phyloP scores from a whole-genome alignment of 108 stramenopile genomes.

The Cyclotella sp. region DNA sequence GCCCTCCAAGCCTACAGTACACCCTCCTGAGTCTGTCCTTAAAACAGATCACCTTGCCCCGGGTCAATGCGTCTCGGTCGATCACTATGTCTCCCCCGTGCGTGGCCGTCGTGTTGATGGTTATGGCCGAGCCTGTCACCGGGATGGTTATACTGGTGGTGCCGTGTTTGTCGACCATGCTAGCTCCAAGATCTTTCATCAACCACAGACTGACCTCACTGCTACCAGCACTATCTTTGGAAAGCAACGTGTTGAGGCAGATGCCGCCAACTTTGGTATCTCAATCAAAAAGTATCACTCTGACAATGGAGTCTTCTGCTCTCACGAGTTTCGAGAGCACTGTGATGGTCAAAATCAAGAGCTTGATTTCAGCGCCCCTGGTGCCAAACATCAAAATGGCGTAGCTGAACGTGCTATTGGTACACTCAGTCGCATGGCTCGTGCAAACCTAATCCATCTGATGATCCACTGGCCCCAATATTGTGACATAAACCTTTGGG shows the following conservation, averaged over 20 bases:
- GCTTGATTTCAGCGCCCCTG: slow-evolving; percentile 38
- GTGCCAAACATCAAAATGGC: slow-evolving; percentile 67
- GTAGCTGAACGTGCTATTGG: slow-evolving; percentile 54
- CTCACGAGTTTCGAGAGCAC: slow-evolving; percentile 14
- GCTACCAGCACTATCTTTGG: slow-evolving; percentile 26
- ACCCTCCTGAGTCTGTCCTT: too few species aligned
- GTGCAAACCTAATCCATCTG: slow-evolving; percentile 50
- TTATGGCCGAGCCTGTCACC: too few species aligned
- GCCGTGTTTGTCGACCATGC: too few species aligned
- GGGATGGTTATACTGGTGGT: too few species aligned
- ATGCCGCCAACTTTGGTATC: slow-evolving; percentile 22
- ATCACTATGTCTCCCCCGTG: too few species aligned
- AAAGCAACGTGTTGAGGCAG: slow-evolving; percentile 16
- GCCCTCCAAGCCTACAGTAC: not conserved
- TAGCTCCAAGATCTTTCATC: too few species aligned
- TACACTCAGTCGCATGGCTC: slow-evolving; percentile 37
- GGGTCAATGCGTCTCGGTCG: too few species aligned
- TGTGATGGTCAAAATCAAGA: slow-evolving; percentile 24
- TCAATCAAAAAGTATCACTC: slow-evolving; percentile 37
- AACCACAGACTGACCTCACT: too few species aligned
- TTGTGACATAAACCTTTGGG: slow-evolving; percentile 46
- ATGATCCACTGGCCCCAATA: slow-evolving; percentile 53
- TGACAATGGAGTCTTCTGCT: slow-evolving; percentile 51
- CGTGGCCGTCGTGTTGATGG: too few species aligned
- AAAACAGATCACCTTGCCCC: too few species aligned